Evolutionary conservation across 495 filamentous ascomycete genomes (phyloP).

Genomic region (Aspergillus wentii): DNA sequence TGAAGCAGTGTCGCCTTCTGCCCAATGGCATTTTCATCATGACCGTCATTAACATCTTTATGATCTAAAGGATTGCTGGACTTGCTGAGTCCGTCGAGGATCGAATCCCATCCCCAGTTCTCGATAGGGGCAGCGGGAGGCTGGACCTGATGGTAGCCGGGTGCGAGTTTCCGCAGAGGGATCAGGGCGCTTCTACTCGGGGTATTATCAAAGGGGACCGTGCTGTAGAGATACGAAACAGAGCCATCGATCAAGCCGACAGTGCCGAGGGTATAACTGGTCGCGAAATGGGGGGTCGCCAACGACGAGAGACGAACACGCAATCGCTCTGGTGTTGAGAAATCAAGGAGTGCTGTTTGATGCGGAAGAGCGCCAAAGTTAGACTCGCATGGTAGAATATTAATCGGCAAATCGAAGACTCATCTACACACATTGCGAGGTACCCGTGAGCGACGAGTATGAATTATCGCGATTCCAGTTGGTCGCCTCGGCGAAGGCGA

Average conservation of each 20-base stretch:
- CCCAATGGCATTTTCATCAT: slow-evolving; percentile 17
- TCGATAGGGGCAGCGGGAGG: slow-evolving; percentile 33
- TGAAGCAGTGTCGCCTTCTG: slow-evolving; percentile 69
- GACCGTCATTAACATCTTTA: slow-evolving; percentile 2
- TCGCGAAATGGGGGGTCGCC: slow-evolving; percentile 84
- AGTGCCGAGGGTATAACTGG: slow-evolving; percentile 80
- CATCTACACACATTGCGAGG: slow-evolving; percentile 63
- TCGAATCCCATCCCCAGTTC: slow-evolving; percentile 29
- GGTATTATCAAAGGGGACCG: slow-evolving; percentile 58
- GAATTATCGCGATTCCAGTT: slow-evolving; percentile 91
- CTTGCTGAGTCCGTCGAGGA: slow-evolving; percentile 20
- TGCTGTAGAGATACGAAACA: slow-evolving; percentile 85
- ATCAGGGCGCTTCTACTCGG: slow-evolving; percentile 54
- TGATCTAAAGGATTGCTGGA: too few relatives aligned
- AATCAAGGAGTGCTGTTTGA: slow-evolving; percentile 70
- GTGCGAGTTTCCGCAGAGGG: slow-evolving; percentile 59
- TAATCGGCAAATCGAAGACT: too few relatives aligned
- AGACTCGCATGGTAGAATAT: too few relatives aligned
- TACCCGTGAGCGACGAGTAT: slow-evolving; percentile 82
- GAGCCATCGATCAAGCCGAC: slow-evolving; percentile 86
- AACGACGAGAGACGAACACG: slow-evolving; percentile 77
- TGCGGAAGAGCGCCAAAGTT: too few relatives aligned
- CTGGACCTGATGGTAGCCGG: slow-evolving; percentile 63
- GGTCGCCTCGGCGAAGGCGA: slow-evolving; percentile 82
- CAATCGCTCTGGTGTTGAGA: slow-evolving; percentile 76